Percentiles rank a stretch among this genome's conserved stretches.
These are phyloP conservation scores for Zalerion maritima DNA, from an alignment of 495 filamentous ascomycete genomes.

Conservation along the genomic window DNA sequence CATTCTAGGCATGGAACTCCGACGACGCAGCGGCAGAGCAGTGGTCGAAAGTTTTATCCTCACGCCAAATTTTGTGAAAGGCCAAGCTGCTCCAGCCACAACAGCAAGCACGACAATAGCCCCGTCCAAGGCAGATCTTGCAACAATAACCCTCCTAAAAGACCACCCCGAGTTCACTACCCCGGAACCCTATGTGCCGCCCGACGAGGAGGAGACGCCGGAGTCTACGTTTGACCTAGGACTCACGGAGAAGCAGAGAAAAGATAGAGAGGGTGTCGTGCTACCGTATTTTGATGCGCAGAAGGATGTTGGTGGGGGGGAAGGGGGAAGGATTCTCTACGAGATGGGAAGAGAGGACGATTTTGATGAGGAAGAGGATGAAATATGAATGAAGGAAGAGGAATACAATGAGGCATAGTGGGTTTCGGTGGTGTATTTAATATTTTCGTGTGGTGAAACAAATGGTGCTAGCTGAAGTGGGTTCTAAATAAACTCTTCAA, in stretches of 20 bases:
- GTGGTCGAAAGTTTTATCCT: conserved; percentile 69
- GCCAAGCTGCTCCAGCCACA: conserved; percentile 17
- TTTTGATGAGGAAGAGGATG: conserved; percentile 98
- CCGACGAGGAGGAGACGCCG: conserved; percentile 36
- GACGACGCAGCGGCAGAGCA: conserved; percentile 63
- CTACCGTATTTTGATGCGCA: conserved; percentile 95
- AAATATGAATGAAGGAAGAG: conserved; percentile 43
- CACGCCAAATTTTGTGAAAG: conserved; percentile 16
- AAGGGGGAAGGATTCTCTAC: conserved; percentile 84
- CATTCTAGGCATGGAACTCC: conserved; percentile 74
- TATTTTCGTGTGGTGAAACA: too few relatives aligned
- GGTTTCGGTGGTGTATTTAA: too few relatives aligned
- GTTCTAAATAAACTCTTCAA: too few relatives aligned
- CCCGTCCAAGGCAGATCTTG: conserved; percentile 11
- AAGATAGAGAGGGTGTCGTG: conserved; percentile 74
- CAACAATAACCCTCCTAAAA: conserved; percentile 53
- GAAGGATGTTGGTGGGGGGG: conserved; percentile 55
- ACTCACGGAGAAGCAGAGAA: conserved; percentile 77
- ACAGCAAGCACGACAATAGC: conserved; percentile 2
- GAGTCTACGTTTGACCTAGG: conserved; percentile 69
- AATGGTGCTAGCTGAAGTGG: too few relatives aligned
- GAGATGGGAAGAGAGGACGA: conserved; percentile 96
- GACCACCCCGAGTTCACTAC: conserved; percentile 59
- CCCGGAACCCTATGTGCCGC: conserved; percentile 19
- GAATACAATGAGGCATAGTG: not conserved